These are phyloP conservation scores for Rhazya stricta DNA, from an alignment of 257 asterid genomes.

Conservation along the genomic window DNA sequence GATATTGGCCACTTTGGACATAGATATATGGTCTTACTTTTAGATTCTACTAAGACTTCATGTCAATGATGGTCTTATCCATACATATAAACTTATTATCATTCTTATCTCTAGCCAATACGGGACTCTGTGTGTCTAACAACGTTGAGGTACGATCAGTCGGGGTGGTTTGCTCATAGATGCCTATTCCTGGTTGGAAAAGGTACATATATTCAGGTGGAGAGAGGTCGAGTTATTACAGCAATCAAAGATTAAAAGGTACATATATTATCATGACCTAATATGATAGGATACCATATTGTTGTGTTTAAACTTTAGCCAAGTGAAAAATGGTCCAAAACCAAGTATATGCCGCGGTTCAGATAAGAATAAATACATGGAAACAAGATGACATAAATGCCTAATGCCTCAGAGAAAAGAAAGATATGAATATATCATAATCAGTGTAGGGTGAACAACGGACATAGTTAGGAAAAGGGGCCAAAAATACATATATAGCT, in stretches of 20 bases:
- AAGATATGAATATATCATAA: constrained; percentile 25
- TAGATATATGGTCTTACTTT: too few species aligned
- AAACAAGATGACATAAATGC: constrained; percentile 36
- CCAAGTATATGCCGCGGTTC: constrained; percentile 23
- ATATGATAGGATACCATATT: constrained; percentile 2
- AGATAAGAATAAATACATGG: constrained; percentile 33
- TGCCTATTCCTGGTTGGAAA: background rate
- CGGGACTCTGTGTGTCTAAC: too few species aligned
- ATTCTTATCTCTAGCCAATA: too few species aligned
- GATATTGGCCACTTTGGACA: too few species aligned
- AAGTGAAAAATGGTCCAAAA: constrained; percentile 32
- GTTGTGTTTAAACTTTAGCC: constrained; percentile 15
- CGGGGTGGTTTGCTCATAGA: background rate
- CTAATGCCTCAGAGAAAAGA: constrained; percentile 12
- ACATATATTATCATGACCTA: background rate
- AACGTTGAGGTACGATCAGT: too few species aligned
- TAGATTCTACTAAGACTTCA: too few species aligned
- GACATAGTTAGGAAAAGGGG: constrained; percentile 42
- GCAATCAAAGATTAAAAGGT: constrained; percentile 13
- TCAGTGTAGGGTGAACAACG: constrained; percentile 64
- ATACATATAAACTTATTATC: too few species aligned
- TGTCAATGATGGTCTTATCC: too few species aligned
- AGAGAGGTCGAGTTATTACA: constrained; percentile 1
- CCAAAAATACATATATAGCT: constrained; percentile 22
- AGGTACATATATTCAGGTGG: constrained; percentile 12